Conservation (phyloP, 192 early-diverging fungal genomes). For the Paraglomus occultum region DNA sequence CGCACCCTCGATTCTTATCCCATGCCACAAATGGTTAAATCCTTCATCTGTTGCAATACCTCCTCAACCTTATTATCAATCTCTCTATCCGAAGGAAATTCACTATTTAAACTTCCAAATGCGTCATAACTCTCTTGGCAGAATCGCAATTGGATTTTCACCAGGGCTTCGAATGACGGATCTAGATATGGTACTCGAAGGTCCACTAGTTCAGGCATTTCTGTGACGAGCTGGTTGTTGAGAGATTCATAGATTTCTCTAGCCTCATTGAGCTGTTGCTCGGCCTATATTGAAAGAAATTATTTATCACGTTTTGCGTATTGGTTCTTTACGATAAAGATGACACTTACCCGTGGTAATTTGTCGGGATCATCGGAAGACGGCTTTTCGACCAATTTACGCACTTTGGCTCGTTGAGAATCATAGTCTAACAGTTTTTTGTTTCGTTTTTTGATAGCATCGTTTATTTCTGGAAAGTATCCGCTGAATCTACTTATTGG, state of each 20-base stretch:
- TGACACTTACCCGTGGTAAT: conserved; percentile 53
- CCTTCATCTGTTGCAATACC: conserved; percentile 86
- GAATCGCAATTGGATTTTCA: conserved; percentile 92
- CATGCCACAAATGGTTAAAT: conserved; percentile 86
- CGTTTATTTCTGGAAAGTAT: conserved; percentile 92
- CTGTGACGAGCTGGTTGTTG: conserved; percentile 77
- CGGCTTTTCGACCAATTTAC: conserved; percentile 82
- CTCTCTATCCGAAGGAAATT: conserved; percentile 59
- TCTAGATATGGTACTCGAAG: conserved; percentile 87
- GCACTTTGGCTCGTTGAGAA: conserved; percentile 61
- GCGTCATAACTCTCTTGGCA: conserved; percentile 76
- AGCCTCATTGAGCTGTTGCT: conserved; percentile 74
- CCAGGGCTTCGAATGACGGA: conserved; percentile 94
- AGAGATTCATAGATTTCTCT: conserved; percentile 76
- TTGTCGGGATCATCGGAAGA: conserved; percentile 62
- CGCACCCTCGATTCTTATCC: conserved; percentile 32
- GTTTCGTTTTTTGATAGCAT: conserved; percentile 84
- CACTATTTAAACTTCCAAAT: conserved; percentile 63
- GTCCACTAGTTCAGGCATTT: conserved; percentile 90
- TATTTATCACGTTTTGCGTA: neutral
- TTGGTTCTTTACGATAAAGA: neutral
- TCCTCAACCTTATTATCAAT: conserved; percentile 74
- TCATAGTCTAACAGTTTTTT: conserved; percentile 93
- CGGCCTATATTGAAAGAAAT: conserved; percentile 54
- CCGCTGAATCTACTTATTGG: conserved; percentile 82